phyloP scores from a whole-genome alignment of 225 moss, liverwort and hornwort genomes.

The Anthoceros angustus region DNA sequence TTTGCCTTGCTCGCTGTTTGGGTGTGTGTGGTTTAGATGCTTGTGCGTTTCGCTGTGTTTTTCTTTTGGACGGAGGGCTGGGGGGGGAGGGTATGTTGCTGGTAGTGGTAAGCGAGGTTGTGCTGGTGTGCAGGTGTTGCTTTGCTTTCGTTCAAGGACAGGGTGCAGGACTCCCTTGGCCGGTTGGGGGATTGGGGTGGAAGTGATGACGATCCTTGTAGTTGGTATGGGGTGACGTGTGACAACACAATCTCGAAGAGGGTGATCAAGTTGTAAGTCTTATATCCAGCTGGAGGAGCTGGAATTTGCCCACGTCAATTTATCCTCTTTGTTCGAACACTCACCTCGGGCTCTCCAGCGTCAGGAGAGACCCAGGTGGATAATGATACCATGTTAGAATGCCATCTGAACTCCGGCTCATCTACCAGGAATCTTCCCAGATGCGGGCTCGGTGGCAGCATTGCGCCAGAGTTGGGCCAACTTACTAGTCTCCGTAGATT shows the following conservation, averaged over 20 bases:
- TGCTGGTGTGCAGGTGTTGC: constrained; percentile 13
- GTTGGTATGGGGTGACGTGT: constrained; percentile 28
- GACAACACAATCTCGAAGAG: constrained; percentile 10
- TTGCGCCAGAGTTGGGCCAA: constrained; percentile 22
- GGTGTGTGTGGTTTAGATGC: too few relatives aligned
- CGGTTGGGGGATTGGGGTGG: constrained; percentile 23
- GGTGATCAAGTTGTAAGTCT: background rate
- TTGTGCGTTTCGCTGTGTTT: too few relatives aligned
- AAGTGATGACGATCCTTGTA: constrained; percentile 25
- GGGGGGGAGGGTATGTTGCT: too few relatives aligned
- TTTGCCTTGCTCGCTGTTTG: background rate
- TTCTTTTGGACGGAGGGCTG: too few relatives aligned
- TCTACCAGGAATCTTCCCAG: background rate
- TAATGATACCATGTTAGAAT: background rate
- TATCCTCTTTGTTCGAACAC: background rate
- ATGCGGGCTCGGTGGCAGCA: constrained; percentile 9
- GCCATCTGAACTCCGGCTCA: constrained; percentile 10
- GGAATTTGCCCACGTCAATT: background rate
- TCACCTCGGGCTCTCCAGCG: too few relatives aligned
- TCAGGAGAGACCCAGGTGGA: too few relatives aligned
- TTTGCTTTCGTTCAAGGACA: constrained; percentile 19
- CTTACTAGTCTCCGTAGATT: constrained; percentile 14
- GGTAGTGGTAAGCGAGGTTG: too few relatives aligned
- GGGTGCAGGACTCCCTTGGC: constrained; percentile 17
- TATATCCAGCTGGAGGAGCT: background rate